Evolutionary conservation across 202 grass and related monocot species (phyloP), one percentile per base, ranked within the genome.

Genomic region (Brachypodium distachyon): DNA sequence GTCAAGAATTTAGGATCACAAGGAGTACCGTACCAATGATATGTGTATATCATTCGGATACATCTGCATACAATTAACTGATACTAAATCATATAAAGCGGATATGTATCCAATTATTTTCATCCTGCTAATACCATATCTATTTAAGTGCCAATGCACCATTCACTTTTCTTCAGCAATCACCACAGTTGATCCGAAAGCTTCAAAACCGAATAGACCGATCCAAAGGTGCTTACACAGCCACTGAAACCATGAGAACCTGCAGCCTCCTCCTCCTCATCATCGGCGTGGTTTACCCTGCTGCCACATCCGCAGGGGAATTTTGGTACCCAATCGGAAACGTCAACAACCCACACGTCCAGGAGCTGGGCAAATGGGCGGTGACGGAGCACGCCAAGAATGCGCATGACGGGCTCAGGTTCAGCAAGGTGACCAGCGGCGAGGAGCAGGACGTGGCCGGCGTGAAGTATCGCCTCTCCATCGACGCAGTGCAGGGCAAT

Each of bases 331-430:
- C 66, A 1, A 90, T 94, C 65, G 32, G n/a, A n/a, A n/a, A 81
- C 76, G 9, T 60, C 16, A 47, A 44, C 32, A 62, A 77, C 22
- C 49, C 53, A 12, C 83, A 89, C 71, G 19, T 95, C 51, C 73
- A 77, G 61, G 83, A 87, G 62, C 34, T 96, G 12, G 86, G 81
- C 25, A 29, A 41, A 16, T 92, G 81, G 83, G 86, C 89, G 41
- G 81, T 96, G 59, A 32, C 58, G 9, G 86, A 96, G 81, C 83
- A 91, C 74, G 23, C 26, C 19, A 82, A 50, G 81, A 17, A n/a
- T 14, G 51, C 72, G 14, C 65, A 83, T 23, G 63, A 63, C 13
- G 50, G 42, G 62, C 76, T 96, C 34, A 57, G 12, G 62, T 87
- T 91, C 50, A 13, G 12, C 28, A 34, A n/a, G 34, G 88, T 90